Conservation (phyloP, 2,329 filamentous ascomycete species). For the Periconia macrospinosa region DNA sequence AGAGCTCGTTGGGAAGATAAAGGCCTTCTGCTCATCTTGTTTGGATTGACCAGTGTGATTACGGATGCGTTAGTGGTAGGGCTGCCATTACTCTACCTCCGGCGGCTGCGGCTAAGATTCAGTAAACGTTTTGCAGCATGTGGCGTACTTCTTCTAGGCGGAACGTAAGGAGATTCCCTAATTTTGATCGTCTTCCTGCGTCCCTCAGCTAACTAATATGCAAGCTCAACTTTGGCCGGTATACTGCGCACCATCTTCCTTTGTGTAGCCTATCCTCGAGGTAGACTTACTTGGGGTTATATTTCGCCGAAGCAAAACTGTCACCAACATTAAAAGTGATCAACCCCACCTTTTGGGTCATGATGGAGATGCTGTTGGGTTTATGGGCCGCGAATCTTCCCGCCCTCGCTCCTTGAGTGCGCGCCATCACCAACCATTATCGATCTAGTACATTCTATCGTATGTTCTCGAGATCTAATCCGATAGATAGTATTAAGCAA, state of each 20-base stretch:
- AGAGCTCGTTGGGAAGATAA: not conserved
- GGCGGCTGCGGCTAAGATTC: not conserved
- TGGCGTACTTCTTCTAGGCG: not conserved
- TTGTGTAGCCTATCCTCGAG: not conserved
- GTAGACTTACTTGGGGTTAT: not conserved
- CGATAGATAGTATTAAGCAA: too few relatives aligned
- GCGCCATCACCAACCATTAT: not conserved
- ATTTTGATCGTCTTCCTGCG: not conserved
- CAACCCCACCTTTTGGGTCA: conserved; percentile 14
- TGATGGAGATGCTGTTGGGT: conserved; percentile 9
- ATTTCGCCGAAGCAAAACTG: not conserved
- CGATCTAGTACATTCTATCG: not conserved
- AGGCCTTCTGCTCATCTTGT: conserved; percentile 1
- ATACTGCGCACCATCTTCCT: not conserved
- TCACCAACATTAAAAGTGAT: conserved; percentile 4
- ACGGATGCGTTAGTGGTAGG: not conserved
- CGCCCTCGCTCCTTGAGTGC: not conserved
- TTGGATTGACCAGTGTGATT: conserved; percentile 2
- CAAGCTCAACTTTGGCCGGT: not conserved
- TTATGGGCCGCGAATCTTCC: conserved; percentile 11
- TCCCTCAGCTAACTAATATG: not conserved
- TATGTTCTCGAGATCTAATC: not conserved
- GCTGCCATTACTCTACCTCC: conserved; percentile 1
- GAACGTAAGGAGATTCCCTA: not conserved
- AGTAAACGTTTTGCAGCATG: not conserved